Percentiles rank a stretch among this genome's conserved stretches.
phyloP scores from a whole-genome alignment of 192 early-diverging fungal species.

The Coemansia sp. region DNA sequence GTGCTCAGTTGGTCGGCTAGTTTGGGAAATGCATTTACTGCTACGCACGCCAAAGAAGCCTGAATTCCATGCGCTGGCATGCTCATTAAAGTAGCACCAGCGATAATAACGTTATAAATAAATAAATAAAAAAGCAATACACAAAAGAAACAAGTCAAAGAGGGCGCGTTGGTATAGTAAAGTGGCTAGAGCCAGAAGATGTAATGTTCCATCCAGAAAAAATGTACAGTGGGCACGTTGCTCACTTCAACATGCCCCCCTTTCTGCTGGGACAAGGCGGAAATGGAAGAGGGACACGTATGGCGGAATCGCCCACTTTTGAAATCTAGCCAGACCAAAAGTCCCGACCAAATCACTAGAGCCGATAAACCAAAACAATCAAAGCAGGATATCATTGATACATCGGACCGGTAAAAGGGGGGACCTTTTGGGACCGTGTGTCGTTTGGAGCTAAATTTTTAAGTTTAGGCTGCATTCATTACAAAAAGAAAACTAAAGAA shows the following conservation, averaged over 20 bases:
- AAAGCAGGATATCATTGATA: too few relatives aligned
- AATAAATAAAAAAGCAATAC: background rate
- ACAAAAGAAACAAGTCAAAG: too few relatives aligned
- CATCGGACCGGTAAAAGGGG: too few relatives aligned
- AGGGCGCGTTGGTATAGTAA: too few relatives aligned
- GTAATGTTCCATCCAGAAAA: too few relatives aligned
- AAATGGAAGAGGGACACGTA: background rate
- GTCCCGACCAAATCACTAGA: too few relatives aligned
- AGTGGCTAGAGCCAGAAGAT: too few relatives aligned
- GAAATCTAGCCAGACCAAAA: too few relatives aligned
- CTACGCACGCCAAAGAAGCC: constrained; percentile 26
- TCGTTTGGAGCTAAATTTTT: too few relatives aligned
- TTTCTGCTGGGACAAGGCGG: background rate
- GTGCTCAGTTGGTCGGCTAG: constrained; percentile 4
- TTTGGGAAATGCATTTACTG: constrained; percentile 31
- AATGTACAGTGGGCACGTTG: background rate
- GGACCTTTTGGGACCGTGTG: too few relatives aligned
- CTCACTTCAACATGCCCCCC: background rate
- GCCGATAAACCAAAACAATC: too few relatives aligned
- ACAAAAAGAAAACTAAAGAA: background rate
- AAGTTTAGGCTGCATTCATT: too few relatives aligned
- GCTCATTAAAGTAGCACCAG: background rate
- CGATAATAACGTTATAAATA: background rate
- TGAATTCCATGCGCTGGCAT: background rate
- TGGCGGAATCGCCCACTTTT: background rate